Percentiles rank a stretch among this genome's conserved stretches.
Evolutionary conservation across 139 green algal genomes (phyloP).

Genomic region (Volvox reticuliferus): DNA sequence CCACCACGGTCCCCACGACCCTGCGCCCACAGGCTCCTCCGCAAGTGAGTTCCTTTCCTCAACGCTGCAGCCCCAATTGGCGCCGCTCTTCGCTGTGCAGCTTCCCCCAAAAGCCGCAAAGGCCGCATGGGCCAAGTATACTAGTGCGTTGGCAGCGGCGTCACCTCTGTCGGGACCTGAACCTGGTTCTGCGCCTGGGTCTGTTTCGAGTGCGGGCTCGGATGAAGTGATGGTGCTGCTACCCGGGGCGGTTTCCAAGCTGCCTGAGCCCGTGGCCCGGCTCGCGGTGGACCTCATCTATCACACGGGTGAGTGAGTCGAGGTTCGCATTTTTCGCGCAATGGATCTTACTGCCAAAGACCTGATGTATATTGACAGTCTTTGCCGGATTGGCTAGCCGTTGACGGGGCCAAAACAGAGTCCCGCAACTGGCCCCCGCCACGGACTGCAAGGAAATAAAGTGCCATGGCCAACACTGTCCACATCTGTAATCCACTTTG

Average conservation of each 20-base stretch:
- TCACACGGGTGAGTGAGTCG: conserved; percentile 42
- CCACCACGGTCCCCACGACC: too few species aligned
- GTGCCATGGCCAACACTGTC: not conserved
- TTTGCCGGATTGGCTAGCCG: not conserved
- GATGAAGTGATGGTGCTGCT: conserved; percentile 32
- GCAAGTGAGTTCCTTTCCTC: conserved; percentile 11
- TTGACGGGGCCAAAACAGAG: not conserved
- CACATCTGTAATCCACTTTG: not conserved
- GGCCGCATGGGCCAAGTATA: conserved; percentile 33
- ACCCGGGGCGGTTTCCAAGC: conserved; percentile 35
- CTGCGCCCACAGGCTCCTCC: conserved; percentile 36
- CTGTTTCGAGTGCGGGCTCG: not conserved
- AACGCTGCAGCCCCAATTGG: conserved; percentile 59
- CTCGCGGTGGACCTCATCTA: conserved; percentile 58
- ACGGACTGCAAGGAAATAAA: too few species aligned
- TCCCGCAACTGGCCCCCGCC: too few species aligned
- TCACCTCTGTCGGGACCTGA: not conserved
- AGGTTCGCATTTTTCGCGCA: not conserved
- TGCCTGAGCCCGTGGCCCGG: conserved; percentile 10
- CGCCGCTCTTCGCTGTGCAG: conserved; percentile 52
- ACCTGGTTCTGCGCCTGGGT: not conserved
- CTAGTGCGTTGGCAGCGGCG: not conserved
- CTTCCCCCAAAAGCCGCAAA: conserved; percentile 49
- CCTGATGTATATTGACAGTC: too few species aligned
- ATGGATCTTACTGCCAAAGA: too few species aligned